These are phyloP conservation scores for Leucaena leucocephala DNA, from an alignment of 306 rosid genomes.

Conservation along the genomic window DNA sequence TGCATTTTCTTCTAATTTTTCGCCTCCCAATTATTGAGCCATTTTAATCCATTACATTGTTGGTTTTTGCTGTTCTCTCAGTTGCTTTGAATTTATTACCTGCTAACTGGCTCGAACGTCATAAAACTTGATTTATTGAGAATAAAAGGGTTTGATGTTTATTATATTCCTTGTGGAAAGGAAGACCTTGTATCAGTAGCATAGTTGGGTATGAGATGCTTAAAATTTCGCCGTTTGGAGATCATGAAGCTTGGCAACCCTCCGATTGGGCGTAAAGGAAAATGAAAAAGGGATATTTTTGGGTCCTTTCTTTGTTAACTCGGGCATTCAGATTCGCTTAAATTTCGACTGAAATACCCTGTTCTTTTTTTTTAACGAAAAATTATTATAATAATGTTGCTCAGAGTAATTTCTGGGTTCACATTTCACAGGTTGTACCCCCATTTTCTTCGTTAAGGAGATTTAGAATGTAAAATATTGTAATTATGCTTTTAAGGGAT, in stretches of 20 bases:
- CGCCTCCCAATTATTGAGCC: background rate
- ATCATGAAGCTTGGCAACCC: background rate
- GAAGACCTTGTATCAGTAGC: background rate
- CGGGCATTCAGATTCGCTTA: background rate
- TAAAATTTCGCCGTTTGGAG: background rate
- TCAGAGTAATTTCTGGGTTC: background rate
- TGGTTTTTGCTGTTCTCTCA: background rate
- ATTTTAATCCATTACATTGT: background rate
- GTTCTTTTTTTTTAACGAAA: background rate
- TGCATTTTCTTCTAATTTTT: background rate
- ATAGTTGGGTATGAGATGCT: background rate
- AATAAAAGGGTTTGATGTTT: background rate
- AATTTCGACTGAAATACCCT: background rate
- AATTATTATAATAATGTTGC: background rate
- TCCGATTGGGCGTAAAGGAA: background rate
- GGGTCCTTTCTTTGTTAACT: background rate
- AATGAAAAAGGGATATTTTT: background rate
- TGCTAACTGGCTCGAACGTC: background rate
- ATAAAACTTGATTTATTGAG: background rate
- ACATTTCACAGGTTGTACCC: background rate
- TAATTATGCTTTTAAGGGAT: constrained; percentile 1
- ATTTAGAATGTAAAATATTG: background rate
- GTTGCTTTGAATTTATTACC: background rate
- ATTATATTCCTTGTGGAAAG: background rate
- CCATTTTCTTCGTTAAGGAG: background rate